These are phyloP conservation scores for Saccharomycopsis oosterbeekiorum DNA, from an alignment of 805 yeast genomes.

Conservation along the genomic window DNA sequence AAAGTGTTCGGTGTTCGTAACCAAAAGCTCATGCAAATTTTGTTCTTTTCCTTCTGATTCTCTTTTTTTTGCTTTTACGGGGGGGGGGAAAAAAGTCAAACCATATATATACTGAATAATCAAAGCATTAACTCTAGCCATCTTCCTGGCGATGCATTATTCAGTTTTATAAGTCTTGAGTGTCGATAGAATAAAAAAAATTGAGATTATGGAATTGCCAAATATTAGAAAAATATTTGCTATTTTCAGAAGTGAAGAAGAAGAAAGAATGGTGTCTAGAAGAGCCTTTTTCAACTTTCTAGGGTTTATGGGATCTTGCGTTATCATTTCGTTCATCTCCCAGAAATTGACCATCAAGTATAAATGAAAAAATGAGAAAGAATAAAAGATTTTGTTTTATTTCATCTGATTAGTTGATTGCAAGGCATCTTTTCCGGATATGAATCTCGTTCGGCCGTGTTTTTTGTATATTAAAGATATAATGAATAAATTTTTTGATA, in stretches of 20 bases:
- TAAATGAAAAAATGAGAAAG: background rate
- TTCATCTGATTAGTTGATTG: too few relatives aligned
- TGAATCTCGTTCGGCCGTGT: too few relatives aligned
- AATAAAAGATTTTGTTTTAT: background rate
- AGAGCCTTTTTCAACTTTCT: conserved; percentile 70
- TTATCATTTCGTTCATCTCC: conserved; percentile 69
- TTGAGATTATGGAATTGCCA: conserved; percentile 45
- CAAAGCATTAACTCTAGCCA: background rate
- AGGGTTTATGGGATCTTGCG: conserved; percentile 77
- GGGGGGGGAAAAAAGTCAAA: too few relatives aligned
- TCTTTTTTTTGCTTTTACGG: too few relatives aligned
- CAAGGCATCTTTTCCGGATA: too few relatives aligned
- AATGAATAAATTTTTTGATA: too few relatives aligned
- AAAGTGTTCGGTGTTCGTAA: too few relatives aligned
- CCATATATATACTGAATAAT: too few relatives aligned
- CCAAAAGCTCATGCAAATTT: too few relatives aligned
- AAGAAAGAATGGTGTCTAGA: conserved; percentile 67
- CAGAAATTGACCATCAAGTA: conserved; percentile 33
- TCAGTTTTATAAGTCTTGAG: too few relatives aligned
- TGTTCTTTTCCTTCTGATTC: too few relatives aligned
- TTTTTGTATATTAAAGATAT: too few relatives aligned
- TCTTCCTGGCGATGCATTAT: background rate
- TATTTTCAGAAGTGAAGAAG: conserved; percentile 78
- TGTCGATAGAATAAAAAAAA: background rate
- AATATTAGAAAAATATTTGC: conserved; percentile 72